Percentiles rank a stretch among this genome's conserved stretches.
Evolutionary conservation across 2,329 filamentous ascomycete genomes (phyloP).

Genomic region (Colletotrichum sp.): DNA sequence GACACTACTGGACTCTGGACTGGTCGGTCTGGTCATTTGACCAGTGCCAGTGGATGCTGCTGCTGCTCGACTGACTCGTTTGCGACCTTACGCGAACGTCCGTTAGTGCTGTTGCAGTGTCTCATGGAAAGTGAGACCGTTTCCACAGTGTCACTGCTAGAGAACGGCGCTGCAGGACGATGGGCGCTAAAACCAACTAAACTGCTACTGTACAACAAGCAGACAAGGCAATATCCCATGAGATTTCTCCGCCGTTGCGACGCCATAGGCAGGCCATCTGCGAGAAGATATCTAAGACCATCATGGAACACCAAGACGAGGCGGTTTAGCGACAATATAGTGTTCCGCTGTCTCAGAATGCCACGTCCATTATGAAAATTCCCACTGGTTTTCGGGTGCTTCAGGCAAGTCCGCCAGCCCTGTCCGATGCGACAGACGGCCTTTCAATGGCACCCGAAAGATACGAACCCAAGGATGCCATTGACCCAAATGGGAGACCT

Average conservation of each 20-base stretch:
- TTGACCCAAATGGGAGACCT: neutral
- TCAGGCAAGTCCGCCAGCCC: neutral
- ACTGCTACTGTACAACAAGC: neutral
- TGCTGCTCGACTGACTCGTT: slow-evolving; percentile 3
- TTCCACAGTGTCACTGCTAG: neutral
- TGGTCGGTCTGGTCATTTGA: neutral
- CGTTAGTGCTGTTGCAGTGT: slow-evolving; percentile 1
- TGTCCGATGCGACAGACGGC: neutral
- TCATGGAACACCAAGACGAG: neutral
- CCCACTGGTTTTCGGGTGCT: neutral
- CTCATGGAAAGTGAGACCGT: neutral
- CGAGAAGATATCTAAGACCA: neutral
- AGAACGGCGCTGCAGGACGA: neutral
- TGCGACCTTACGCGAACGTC: neutral
- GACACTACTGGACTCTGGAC: neutral
- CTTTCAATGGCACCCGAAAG: neutral
- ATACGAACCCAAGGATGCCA: neutral
- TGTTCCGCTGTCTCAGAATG: neutral
- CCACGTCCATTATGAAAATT: neutral
- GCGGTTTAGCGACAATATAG: neutral
- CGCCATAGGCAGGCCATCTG: neutral
- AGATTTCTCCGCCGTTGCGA: neutral
- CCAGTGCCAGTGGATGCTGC: neutral
- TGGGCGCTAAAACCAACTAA: neutral
- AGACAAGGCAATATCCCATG: neutral